phyloP scores from a whole-genome alignment of 495 filamentous ascomycete genomes.

The Aspergillus incahuasiensis region DNA sequence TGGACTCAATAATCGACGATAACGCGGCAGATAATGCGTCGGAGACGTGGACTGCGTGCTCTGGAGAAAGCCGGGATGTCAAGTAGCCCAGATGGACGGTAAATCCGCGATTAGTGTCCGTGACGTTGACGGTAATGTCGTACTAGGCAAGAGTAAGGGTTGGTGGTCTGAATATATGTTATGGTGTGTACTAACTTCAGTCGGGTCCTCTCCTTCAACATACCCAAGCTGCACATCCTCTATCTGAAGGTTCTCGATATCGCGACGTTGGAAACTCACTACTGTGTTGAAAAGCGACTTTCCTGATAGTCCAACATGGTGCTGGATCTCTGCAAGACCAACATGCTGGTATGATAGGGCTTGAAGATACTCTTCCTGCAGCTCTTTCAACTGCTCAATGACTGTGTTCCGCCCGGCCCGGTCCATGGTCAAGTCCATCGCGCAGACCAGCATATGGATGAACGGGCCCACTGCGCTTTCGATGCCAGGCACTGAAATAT shows the following conservation, averaged over 20 bases:
- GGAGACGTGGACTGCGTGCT: not conserved
- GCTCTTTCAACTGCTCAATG: not conserved
- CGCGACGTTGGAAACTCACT: not conserved
- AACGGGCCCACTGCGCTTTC: not conserved
- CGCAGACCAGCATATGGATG: not conserved
- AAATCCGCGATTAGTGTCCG: not conserved
- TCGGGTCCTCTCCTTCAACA: not conserved
- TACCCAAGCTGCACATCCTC: not conserved
- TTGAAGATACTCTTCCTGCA: not conserved
- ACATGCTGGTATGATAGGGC: not conserved
- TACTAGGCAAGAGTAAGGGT: not conserved
- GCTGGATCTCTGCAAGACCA: not conserved
- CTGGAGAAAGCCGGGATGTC: not conserved
- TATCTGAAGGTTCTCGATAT: not conserved
- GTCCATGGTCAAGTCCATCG: not conserved
- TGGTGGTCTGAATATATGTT: not conserved
- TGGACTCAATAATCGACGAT: not conserved
- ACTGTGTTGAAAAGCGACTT: not conserved
- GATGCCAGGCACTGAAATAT: not conserved
- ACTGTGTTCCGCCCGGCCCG: too few relatives aligned
- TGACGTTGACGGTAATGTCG: not conserved
- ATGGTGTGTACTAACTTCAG: not conserved
- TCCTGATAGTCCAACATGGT: not conserved
- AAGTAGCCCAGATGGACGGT: not conserved
- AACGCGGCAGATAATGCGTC: conserved; percentile 1